Evolutionary conservation across 1,284 basidiomycete genomes (phyloP).

Genomic region (Irpex rosettiformis): DNA sequence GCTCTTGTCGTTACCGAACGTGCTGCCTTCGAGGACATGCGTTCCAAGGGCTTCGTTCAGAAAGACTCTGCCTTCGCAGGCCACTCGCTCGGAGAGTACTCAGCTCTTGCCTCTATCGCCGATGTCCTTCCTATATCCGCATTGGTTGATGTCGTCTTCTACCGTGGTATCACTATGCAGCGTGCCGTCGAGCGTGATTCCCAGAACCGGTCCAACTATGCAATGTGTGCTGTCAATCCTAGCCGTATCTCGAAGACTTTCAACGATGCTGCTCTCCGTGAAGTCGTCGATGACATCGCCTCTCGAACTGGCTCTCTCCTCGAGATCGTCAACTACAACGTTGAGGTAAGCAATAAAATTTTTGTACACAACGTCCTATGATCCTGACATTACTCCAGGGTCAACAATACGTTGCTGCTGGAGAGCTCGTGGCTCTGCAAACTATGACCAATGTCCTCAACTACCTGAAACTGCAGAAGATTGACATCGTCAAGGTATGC

Average conservation of each 20-base stretch:
- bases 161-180: slow-evolving; percentile 99
- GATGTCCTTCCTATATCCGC: slow-evolving; percentile 93
- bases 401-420: slow-evolving; percentile 97
- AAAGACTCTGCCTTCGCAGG: slow-evolving; percentile 92
- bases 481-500: slow-evolving; percentile 89
- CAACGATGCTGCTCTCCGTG: slow-evolving; percentile 88
- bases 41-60: slow-evolving; percentile 92
- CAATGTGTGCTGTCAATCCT: slow-evolving; percentile 98
- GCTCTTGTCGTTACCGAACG: slow-evolving; percentile 97
- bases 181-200: slow-evolving; percentile 94
- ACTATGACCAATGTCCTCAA: slow-evolving; percentile 96
- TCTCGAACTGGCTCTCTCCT: slow-evolving; percentile 76
- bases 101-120: slow-evolving; percentile 94
- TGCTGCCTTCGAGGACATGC: slow-evolving; percentile 98
- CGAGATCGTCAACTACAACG: slow-evolving; percentile 98
- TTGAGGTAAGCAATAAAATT: slow-evolving; percentile 60
- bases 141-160: slow-evolving; percentile 98
- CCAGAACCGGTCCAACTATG: slow-evolving; percentile 92
- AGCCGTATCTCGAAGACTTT: slow-evolving; percentile 93
- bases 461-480: slow-evolving; percentile 95
- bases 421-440: slow-evolving; percentile 90
- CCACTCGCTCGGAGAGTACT: slow-evolving; percentile 98
- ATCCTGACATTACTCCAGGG: slow-evolving; percentile 44
- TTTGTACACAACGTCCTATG: slow-evolving; percentile 8
- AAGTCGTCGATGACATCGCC: slow-evolving; percentile 91